Percentiles rank a stretch among this genome's conserved stretches.
These are phyloP conservation scores for Dioscorea zingiberensis DNA, from an alignment of 106 monocot species.

Conservation along the genomic window DNA sequence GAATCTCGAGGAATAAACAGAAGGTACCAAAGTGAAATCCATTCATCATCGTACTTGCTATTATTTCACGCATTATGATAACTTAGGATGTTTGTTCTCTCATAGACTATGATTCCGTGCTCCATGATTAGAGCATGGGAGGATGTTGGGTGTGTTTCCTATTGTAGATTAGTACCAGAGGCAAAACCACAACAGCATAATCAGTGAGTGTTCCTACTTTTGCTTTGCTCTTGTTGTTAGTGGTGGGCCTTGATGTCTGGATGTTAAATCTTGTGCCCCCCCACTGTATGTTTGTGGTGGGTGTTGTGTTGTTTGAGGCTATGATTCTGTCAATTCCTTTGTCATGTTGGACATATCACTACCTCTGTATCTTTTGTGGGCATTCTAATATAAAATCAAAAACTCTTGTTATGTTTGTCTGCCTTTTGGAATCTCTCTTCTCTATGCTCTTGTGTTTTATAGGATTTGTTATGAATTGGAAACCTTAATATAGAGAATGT, in stretches of 20 bases:
- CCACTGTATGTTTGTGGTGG: neutral
- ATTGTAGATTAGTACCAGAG: neutral
- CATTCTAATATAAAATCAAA: slow-evolving; percentile 6
- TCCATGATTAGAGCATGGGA: slow-evolving; percentile 7
- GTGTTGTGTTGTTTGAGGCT: slow-evolving; percentile 1
- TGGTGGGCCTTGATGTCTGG: slow-evolving; percentile 1
- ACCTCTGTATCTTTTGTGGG: neutral
- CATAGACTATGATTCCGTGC: neutral
- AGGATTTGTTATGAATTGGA: neutral
- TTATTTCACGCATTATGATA: neutral
- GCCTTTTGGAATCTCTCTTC: slow-evolving; percentile 9
- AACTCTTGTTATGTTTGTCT: slow-evolving; percentile 10
- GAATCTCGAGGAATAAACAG: slow-evolving; percentile 19
- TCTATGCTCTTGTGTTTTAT: slow-evolving; percentile 1
- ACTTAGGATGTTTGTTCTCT: neutral
- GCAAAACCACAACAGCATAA: neutral
- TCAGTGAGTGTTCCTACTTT: slow-evolving; percentile 7
- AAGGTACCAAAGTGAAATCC: neutral
- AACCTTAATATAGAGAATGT: neutral
- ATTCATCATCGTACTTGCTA: neutral
- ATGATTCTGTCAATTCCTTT: slow-evolving; percentile 13
- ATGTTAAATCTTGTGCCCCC: neutral
- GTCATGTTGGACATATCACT: slow-evolving; percentile 9
- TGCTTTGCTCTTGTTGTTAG: slow-evolving; percentile 7
- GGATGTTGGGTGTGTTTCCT: slow-evolving; percentile 6